Evolutionary conservation across 1,284 basidiomycete genomes (phyloP), one percentile per base, ranked within the genome.

Genomic region (Microbotryum intermedium): DNA sequence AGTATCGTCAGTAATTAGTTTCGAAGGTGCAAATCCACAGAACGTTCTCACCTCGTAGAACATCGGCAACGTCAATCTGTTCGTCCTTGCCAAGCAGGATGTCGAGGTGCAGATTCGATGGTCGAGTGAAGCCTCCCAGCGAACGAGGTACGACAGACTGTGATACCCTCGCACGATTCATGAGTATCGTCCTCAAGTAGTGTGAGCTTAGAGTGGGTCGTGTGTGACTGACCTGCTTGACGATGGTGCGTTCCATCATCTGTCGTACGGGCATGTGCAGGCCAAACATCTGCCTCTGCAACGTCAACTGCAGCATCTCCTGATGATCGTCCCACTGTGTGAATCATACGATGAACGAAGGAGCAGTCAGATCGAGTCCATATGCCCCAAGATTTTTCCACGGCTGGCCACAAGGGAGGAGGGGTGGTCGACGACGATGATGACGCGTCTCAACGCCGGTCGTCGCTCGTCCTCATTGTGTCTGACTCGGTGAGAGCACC

Each of bases 211-310:
- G 16, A 30, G 47, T 39, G 11, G 34, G 34, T 16, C 9, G 34
- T 39, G 34, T 18, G 34, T n/a, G 21, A 77, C 84, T 71, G 70
- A 92, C 92, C 62, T 83, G 76, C 54, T 82, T 76, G 18, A 90
- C 89, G 51, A 92, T 82, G 79, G 87, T 88, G 71, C 92, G 82
- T 75, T 98, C 94, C 94, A 98, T 97, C 70, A 94, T 79, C 60
- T 84, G 79, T 49, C 92, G 82, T 74, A 95, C 82, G 6, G 94
- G 94, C 43, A 88, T 85, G 69, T 89, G 88, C 67, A 97, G 74
- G 44, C 94, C 94, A 72, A 86, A 88, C 44, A 86, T 76, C 75
- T 92, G 86, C 57, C 93, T 83, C 73, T 91, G 83, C 76, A 95
- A 78, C 49, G 84, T 90, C 62, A 95, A 79, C 74, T 88, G 87